phyloP scores from a whole-genome alignment of 208 protist genomes.

The Paratrypanosoma confusum region DNA sequence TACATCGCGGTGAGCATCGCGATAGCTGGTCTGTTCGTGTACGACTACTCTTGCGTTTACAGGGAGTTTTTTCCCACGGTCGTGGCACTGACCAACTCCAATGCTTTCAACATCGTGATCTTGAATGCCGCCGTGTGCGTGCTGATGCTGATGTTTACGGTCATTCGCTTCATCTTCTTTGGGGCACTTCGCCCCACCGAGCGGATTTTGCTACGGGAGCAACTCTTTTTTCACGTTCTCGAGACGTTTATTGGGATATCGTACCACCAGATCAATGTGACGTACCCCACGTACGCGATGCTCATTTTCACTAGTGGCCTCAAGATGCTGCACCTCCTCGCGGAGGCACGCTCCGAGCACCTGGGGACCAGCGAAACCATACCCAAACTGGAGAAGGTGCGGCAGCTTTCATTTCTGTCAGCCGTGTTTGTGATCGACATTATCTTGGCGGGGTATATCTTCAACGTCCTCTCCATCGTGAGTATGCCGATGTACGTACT shows the following conservation, averaged over 20 bases:
- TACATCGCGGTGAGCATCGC: slow-evolving; percentile 49
- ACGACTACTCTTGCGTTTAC: slow-evolving; percentile 51
- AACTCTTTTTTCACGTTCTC: neutral
- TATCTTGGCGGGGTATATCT: too few species aligned
- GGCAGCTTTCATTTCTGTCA: too few species aligned
- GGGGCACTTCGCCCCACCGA: slow-evolving; percentile 40
- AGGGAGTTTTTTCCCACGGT: slow-evolving; percentile 48
- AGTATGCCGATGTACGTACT: too few species aligned
- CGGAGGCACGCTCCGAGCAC: too few species aligned
- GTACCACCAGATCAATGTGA: too few species aligned
- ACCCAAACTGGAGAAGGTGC: too few species aligned
- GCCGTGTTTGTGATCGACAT: too few species aligned
- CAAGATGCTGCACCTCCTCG: too few species aligned
- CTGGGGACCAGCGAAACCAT: too few species aligned
- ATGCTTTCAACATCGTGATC: slow-evolving; percentile 35
- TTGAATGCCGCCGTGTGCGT: slow-evolving; percentile 30
- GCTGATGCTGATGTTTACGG: slow-evolving; percentile 22
- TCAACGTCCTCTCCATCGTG: too few species aligned
- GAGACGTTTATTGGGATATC: neutral
- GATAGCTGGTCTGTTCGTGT: slow-evolving; percentile 18
- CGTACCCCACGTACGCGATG: too few species aligned
- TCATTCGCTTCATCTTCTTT: slow-evolving; percentile 46
- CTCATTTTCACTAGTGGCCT: too few species aligned
- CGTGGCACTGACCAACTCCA: slow-evolving; percentile 53
- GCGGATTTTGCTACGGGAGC: neutral